A percentile compares a stretch with the other conserved stretches of the same genome.
Evolutionary conservation across 2,329 filamentous ascomycete species (phyloP).

Genomic region (Colletotrichum sp.): DNA sequence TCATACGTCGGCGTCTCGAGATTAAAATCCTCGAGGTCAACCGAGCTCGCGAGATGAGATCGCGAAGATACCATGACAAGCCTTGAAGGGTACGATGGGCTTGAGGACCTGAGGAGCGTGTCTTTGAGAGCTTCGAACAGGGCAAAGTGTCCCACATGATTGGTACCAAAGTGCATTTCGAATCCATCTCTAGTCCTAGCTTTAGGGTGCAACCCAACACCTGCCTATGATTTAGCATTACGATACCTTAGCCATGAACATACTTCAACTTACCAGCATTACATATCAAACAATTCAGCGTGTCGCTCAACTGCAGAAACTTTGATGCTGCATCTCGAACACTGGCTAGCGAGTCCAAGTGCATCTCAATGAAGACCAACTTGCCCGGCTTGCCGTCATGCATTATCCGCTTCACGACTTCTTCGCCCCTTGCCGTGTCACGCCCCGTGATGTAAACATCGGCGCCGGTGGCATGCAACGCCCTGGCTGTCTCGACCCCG

Average conservation of each 20-base stretch:
- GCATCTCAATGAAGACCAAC: slow-evolving; percentile 37
- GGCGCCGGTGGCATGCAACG: slow-evolving; percentile 46
- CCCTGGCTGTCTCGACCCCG: slow-evolving; percentile 45
- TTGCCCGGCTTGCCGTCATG: slow-evolving; percentile 15
- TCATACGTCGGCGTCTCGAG: slow-evolving; percentile 34
- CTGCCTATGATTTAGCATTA: neutral
- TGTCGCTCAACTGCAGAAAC: slow-evolving; percentile 15
- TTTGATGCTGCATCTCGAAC: slow-evolving; percentile 27
- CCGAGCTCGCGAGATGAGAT: slow-evolving; percentile 39
- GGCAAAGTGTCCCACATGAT: slow-evolving; percentile 49
- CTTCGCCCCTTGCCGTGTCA: slow-evolving; percentile 32
- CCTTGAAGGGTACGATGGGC: slow-evolving; percentile 43
- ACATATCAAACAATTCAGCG: slow-evolving; percentile 38
- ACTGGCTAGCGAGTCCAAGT: slow-evolving; percentile 32
- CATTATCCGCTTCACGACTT: slow-evolving; percentile 20
- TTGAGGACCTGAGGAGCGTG: slow-evolving; percentile 42
- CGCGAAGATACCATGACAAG: slow-evolving; percentile 49
- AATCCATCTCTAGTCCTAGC: slow-evolving; percentile 46
- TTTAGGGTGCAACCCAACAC: slow-evolving; percentile 41
- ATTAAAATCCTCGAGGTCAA: slow-evolving; percentile 44
- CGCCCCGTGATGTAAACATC: slow-evolving; percentile 48
- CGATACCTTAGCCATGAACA: neutral
- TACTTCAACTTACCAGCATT: slow-evolving; percentile 40
- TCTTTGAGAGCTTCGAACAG: slow-evolving; percentile 53
- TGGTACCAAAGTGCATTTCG: slow-evolving; percentile 55